Evolutionary conservation across 2,329 filamentous ascomycete genomes (phyloP), one percentile per base, ranked within the genome.

Genomic region (Ascochyta lentis): DNA sequence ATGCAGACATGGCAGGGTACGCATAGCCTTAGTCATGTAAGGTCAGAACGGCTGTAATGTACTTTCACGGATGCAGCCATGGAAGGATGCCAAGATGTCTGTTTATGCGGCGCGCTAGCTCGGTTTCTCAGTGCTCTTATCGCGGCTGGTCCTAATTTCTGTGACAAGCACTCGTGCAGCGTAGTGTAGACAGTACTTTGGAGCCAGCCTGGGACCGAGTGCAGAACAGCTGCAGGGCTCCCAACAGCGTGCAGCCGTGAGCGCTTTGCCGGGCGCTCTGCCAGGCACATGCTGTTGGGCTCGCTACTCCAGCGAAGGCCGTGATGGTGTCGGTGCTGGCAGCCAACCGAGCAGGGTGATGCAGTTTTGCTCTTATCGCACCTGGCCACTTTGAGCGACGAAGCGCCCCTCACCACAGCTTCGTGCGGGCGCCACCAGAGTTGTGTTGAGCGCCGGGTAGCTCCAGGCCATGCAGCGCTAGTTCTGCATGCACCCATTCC

Each of bases 361-460:
- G 19, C 19, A 19, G 22, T 31, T 4, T 22, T 37, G 41, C 41
- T 29, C 41, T 49, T 49, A 49, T 55, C 52, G 46, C 46, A 22
- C 15, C 41, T 37, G 40, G 33, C 40, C 38, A 15, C 19, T 12
- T 29, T 23, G 16, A 10, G 34, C 49, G 23, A 23, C 50, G 23
- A 48, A 54, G 29, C 43, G 41, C 44, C 12, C 34, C 43, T 47
- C 42, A 39, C n/a, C 23, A 23, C 15, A 2, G 23, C 27, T 46
- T 23, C 6, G 46, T 42, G 53, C 37, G 37, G 41, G 46, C 52
- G 52, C 52, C 46, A 50, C 52, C 40, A 49, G 26, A 35, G 37
- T 42, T 43, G 47, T 56, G 53, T 51, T 56, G 53, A 56, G 53
- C 38, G 52, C 52, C 46, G 41, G 51, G 50, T 47, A 42, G 45